phyloP scores from a whole-genome alignment of 2,329 filamentous ascomycete species.

The Hypoxylon sp. region DNA sequence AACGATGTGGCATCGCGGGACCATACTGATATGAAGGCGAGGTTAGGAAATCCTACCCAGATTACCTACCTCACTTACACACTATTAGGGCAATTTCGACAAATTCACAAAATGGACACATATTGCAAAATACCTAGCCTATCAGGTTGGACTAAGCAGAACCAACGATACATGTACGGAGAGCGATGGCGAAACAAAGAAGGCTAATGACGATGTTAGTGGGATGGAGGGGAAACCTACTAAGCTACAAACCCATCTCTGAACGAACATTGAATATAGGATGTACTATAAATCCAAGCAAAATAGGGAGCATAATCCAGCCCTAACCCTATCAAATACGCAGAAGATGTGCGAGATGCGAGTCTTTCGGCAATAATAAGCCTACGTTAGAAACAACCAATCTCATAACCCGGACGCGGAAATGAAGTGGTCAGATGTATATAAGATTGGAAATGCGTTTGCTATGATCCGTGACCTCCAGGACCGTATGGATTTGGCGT shows the following conservation, averaged over 20 bases:
- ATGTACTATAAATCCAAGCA: not conserved
- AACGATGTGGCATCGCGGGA: conserved; percentile 15
- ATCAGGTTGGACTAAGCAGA: conserved; percentile 1
- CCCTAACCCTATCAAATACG: conserved; percentile 4
- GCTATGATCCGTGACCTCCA: conserved; percentile 24
- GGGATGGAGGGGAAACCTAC: conserved; percentile 18
- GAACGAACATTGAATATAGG: not conserved
- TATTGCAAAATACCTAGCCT: conserved; percentile 16
- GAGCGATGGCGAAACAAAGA: conserved; percentile 27
- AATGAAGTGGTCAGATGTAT: conserved; percentile 35
- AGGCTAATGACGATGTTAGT: conserved; percentile 31
- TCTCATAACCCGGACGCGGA: conserved; percentile 28
- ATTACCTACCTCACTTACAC: conserved; percentile 3
- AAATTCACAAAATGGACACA: conserved; percentile 10
- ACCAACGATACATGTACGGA: conserved; percentile 2
- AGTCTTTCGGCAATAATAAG: conserved; percentile 16
- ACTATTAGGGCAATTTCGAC: not conserved
- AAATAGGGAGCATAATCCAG: conserved; percentile 7
- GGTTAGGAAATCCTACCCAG: conserved; percentile 21
- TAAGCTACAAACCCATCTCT: conserved; percentile 2
- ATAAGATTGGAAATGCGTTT: conserved; percentile 24
- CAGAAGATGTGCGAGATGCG: conserved; percentile 7
- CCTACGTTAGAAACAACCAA: conserved; percentile 11
- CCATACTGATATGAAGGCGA: conserved; percentile 15
- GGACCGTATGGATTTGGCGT: conserved; percentile 8